Conservation (phyloP, 768 basidiomycete genomes). For the Agaricus subrufescens region DNA sequence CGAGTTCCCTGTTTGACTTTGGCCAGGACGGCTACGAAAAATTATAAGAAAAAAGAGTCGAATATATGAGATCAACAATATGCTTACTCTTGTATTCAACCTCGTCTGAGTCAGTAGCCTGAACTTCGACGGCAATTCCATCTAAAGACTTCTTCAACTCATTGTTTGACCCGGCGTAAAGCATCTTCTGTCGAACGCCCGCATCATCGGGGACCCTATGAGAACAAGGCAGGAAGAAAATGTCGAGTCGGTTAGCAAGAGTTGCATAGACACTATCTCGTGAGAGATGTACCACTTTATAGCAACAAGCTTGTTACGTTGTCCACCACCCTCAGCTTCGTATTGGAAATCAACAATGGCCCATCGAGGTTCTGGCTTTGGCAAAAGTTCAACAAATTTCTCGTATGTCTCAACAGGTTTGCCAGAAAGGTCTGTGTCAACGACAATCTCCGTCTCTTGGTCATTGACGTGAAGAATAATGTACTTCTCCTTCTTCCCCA, state of each 20-base stretch:
- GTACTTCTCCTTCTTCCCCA: constrained; percentile 60
- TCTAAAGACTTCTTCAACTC: constrained; percentile 67
- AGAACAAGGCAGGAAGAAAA: neutral
- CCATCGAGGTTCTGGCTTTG: constrained; percentile 74
- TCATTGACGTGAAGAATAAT: constrained; percentile 72
- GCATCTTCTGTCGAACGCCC: constrained; percentile 89
- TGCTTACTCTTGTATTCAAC: constrained; percentile 68
- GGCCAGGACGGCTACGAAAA: constrained; percentile 19
- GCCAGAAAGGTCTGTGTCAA: constrained; percentile 55
- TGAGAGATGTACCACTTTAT: constrained; percentile 68
- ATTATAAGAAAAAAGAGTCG: constrained; percentile 4
- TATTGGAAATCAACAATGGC: constrained; percentile 93
- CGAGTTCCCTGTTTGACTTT: constrained; percentile 16
- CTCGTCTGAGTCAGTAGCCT: constrained; percentile 77
- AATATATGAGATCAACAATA: neutral
- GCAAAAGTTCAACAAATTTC: constrained; percentile 68
- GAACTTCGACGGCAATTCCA: constrained; percentile 79
- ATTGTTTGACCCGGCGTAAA: constrained; percentile 85
- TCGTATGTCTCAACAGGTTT: constrained; percentile 47
- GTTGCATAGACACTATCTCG: neutral
- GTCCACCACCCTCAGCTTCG: constrained; percentile 65
- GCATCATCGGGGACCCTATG: constrained; percentile 85
- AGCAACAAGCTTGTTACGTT: constrained; percentile 85
- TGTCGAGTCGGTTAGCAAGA: too few relatives aligned
- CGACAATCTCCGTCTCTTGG: constrained; percentile 66